phyloP scores from a whole-genome alignment of 2,329 filamentous ascomycete genomes.

The Nemania sp. region DNA sequence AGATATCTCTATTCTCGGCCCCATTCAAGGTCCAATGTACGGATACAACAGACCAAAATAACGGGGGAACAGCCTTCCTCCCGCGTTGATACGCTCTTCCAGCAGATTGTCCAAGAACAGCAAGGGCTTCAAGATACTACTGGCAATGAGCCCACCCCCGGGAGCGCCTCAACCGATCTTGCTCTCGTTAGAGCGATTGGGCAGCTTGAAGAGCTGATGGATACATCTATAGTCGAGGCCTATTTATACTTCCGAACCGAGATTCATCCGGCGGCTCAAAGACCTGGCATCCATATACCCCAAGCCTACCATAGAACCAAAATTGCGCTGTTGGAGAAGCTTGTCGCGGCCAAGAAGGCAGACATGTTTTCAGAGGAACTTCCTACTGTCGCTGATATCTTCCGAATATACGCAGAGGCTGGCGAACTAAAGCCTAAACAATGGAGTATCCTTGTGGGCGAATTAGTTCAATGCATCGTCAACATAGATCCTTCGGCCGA shows the following conservation, averaged over 20 bases:
- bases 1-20: background rate
- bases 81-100: slow-evolving; percentile 47
- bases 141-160: background rate
- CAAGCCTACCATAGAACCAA: slow-evolving; percentile 50
- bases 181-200: slow-evolving; percentile 45
- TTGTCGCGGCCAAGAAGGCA: slow-evolving; percentile 50
- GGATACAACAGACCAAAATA: slow-evolving; percentile 7
- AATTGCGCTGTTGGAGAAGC: slow-evolving; percentile 48
- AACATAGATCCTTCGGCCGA: slow-evolving; percentile 39
- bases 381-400: slow-evolving; percentile 56
- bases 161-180: slow-evolving; percentile 28
- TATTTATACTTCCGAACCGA: slow-evolving; percentile 45
- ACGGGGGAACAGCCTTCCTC: slow-evolving; percentile 26
- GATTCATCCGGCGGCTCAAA: slow-evolving; percentile 50
- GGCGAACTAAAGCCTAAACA: slow-evolving; percentile 50
- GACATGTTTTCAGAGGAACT: slow-evolving; percentile 50
- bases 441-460: slow-evolving; percentile 53
- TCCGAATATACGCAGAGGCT: slow-evolving; percentile 53
- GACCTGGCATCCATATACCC: slow-evolving; percentile 45
- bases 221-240: slow-evolving; percentile 42
- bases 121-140: slow-evolving; percentile 28
- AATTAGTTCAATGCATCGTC: slow-evolving; percentile 52
- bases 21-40: slow-evolving; percentile 11
- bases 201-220: slow-evolving; percentile 48
- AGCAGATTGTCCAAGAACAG: slow-evolving; percentile 46